These are phyloP conservation scores for Penicillium lagena DNA, from an alignment of 495 filamentous ascomycete species.

Conservation along the genomic window DNA sequence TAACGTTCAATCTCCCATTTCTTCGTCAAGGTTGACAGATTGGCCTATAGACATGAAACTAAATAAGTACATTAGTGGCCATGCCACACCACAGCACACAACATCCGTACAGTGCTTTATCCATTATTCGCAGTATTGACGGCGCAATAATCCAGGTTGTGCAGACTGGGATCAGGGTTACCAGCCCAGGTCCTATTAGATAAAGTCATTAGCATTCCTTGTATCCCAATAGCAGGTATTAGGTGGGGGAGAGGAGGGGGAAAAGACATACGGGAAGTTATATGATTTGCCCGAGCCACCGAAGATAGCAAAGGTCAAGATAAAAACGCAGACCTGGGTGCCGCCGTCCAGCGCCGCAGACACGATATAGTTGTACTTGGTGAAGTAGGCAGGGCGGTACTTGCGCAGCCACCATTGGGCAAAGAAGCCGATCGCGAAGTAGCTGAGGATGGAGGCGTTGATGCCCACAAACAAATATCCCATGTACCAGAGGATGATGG, in stretches of 20 bases:
- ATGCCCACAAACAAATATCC: constrained; percentile 29
- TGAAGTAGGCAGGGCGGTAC: constrained; percentile 34
- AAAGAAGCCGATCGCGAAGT: constrained; percentile 32
- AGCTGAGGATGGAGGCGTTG: constrained; percentile 22
- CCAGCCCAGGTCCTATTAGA: constrained; percentile 8
- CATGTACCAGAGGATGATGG: constrained; percentile 28
- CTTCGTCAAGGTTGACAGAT: too few species aligned
- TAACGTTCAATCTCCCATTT: too few species aligned
- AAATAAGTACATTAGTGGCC: too few species aligned
- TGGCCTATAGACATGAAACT: too few species aligned
- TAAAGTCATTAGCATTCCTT: background rate
- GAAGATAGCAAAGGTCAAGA: constrained; percentile 46
- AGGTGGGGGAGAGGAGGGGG: background rate
- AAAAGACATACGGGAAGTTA: constrained; percentile 4
- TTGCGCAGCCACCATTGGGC: constrained; percentile 40
- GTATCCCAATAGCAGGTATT: too few species aligned
- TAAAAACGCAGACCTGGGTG: constrained; percentile 38
- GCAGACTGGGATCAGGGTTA: constrained; percentile 5
- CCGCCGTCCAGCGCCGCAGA: constrained; percentile 46
- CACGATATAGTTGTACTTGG: constrained; percentile 48
- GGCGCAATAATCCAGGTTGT: constrained; percentile 17
- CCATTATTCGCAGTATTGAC: too few species aligned
- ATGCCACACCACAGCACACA: too few species aligned
- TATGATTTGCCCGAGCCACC: constrained; percentile 22
- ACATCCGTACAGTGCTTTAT: too few species aligned